Evolutionary conservation across 331 rosid species (phyloP).

Genomic region (Malus hybrid): DNA sequence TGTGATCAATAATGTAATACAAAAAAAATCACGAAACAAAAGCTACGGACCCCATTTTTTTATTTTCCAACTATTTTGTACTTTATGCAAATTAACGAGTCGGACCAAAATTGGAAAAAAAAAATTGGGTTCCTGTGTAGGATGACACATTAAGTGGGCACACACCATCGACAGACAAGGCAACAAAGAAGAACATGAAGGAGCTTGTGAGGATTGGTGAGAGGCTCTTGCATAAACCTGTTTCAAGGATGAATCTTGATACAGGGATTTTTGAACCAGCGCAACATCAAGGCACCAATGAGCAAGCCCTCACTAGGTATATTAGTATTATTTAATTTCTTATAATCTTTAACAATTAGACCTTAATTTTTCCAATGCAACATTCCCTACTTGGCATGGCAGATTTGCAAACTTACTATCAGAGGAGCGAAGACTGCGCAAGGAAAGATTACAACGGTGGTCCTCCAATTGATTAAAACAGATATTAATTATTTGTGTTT

Average conservation of each 20-base stretch:
- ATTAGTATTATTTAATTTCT: too few relatives aligned
- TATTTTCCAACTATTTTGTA: too few relatives aligned
- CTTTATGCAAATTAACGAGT: background rate
- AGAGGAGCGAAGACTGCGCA: slow-evolving; percentile 6
- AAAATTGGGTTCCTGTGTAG: background rate
- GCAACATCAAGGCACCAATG: slow-evolving; percentile 8
- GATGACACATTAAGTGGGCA: slow-evolving; percentile 9
- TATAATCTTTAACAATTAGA: too few relatives aligned
- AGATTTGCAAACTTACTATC: slow-evolving; percentile 14
- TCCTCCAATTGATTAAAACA: background rate
- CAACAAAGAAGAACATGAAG: background rate
- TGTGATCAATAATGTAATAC: background rate
- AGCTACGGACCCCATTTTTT: too few relatives aligned
- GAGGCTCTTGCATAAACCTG: slow-evolving; percentile 9
- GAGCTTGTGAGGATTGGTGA: slow-evolving; percentile 8
- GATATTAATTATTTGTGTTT: background rate
- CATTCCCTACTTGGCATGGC: background rate
- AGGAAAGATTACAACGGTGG: background rate
- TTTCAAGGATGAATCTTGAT: slow-evolving; percentile 10
- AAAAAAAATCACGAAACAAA: background rate
- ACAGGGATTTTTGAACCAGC: slow-evolving; percentile 7
- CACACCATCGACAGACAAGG: slow-evolving; percentile 9
- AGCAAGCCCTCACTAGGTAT: background rate
- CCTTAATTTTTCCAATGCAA: too few relatives aligned
- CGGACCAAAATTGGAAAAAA: too few relatives aligned